phyloP scores from a whole-genome alignment of 345 rosid species.

The Salix arbutifolia region DNA sequence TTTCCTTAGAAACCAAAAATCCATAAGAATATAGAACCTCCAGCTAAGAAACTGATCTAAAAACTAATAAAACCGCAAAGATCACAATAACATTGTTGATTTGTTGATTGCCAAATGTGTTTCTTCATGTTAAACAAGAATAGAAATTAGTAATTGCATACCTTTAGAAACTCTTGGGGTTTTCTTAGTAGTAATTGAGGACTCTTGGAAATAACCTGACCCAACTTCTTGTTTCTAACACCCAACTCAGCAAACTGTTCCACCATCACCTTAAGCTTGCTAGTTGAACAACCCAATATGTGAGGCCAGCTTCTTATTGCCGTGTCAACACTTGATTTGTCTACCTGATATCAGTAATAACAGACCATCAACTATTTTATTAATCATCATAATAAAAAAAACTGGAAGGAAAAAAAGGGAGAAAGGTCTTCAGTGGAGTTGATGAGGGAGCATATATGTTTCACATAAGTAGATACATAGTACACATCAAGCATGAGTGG shows the following conservation, averaged over 20 bases:
- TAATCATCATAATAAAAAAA: background rate
- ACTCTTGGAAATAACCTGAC: slow-evolving; percentile 62
- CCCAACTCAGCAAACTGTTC: slow-evolving; percentile 49
- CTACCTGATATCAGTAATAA: slow-evolving; percentile 40
- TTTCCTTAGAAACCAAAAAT: too few relatives aligned
- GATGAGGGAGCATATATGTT: background rate
- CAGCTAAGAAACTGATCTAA: too few relatives aligned
- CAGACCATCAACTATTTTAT: too few relatives aligned
- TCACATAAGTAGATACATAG: too few relatives aligned
- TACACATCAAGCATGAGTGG: too few relatives aligned
- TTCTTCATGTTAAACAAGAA: background rate
- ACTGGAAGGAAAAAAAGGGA: background rate
- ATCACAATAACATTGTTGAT: background rate
- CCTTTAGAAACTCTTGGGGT: slow-evolving; percentile 69
- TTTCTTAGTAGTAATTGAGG: slow-evolving; percentile 75
- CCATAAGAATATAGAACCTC: too few relatives aligned
- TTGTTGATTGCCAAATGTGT: background rate
- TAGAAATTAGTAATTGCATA: slow-evolving; percentile 11
- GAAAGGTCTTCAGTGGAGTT: background rate
- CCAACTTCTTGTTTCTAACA: slow-evolving; percentile 58
- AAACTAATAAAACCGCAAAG: too few relatives aligned
- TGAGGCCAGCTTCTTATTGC: slow-evolving; percentile 80
- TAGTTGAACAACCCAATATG: slow-evolving; percentile 68
- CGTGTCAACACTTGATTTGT: slow-evolving; percentile 43
- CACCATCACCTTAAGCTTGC: slow-evolving; percentile 56